Evolutionary conservation across 148 eudicot genomes (phyloP).

Genomic region (Rhododendron vialii): DNA sequence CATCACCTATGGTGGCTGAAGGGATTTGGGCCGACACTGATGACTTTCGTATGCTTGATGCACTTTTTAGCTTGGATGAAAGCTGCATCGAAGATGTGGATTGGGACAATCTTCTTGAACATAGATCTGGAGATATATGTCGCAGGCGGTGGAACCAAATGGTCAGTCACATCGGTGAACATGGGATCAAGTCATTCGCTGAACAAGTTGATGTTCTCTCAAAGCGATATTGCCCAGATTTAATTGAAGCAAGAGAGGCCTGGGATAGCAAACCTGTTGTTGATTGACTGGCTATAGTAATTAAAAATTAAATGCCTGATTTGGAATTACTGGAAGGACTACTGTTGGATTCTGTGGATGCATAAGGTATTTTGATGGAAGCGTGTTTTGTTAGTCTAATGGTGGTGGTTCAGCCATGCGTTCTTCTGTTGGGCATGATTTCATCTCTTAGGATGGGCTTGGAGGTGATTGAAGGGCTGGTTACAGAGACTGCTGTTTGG

Average conservation of each 20-base stretch:
- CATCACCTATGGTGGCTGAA: neutral
- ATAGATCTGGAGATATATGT: neutral
- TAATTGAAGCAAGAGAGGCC: neutral
- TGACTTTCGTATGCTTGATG: conserved; percentile 2
- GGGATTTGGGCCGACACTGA: neutral
- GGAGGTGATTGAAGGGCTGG: neutral
- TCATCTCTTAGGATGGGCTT: neutral
- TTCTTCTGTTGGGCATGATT: neutral
- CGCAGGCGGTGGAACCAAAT: conserved; percentile 2
- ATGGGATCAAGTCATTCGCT: neutral
- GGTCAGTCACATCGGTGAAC: conserved; percentile 1
- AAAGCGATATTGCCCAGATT: conserved; percentile 1
- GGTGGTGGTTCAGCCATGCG: neutral
- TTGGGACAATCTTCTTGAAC: conserved; percentile 7
- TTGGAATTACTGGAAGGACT: neutral
- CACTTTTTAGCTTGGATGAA: neutral
- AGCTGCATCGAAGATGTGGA: conserved; percentile 2
- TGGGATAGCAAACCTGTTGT: conserved; percentile 3
- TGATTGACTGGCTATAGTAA: neutral
- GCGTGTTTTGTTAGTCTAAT: neutral
- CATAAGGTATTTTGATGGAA: neutral
- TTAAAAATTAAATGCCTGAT: neutral
- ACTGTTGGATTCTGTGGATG: neutral
- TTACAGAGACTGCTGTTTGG: neutral
- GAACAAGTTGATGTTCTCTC: conserved; percentile 2